Evolutionary conservation across 2,329 filamentous ascomycete genomes (phyloP).

Genomic region (Neocatenulostroma microsporum): DNA sequence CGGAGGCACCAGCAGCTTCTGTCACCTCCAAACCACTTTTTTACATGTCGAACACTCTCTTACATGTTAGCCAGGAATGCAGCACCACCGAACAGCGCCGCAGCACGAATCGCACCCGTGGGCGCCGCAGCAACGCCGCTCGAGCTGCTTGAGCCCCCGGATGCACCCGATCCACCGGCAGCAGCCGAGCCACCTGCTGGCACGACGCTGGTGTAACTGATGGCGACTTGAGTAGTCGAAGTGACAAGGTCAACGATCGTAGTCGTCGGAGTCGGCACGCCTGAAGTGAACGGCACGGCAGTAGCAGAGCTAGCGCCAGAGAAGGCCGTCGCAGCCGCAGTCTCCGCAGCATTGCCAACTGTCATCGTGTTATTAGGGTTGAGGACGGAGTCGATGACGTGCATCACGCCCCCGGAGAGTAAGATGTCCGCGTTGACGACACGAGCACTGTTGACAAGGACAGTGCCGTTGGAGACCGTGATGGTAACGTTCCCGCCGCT

Average conservation of each 20-base stretch:
- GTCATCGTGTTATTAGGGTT: conserved; percentile 46
- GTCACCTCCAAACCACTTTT: too few species aligned
- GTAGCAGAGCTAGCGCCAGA: conserved; percentile 44
- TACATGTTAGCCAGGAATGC: conserved; percentile 18
- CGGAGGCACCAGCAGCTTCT: too few species aligned
- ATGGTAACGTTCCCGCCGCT: conserved; percentile 35
- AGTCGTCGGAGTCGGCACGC: conserved; percentile 42
- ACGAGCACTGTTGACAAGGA: conserved; percentile 40
- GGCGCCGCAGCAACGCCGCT: conserved; percentile 20
- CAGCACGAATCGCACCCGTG: conserved; percentile 39
- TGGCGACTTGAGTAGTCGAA: conserved; percentile 18
- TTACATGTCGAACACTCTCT: too few species aligned
- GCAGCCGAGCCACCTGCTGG: conserved; percentile 6
- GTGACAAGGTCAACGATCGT: conserved; percentile 16
- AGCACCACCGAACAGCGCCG: conserved; percentile 42
- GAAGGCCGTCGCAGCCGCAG: conserved; percentile 44
- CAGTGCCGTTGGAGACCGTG: conserved; percentile 28
- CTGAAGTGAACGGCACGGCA: conserved; percentile 49
- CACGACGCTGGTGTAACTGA: conserved; percentile 22
- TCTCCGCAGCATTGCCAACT: conserved; percentile 37
- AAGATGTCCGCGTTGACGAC: conserved; percentile 38
- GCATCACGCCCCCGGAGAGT: conserved; percentile 39
- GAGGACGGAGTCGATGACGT: conserved; percentile 52
- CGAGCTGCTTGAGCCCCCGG: neutral
- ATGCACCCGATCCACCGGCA: conserved; percentile 7